Evolutionary conservation across 306 rosid genomes (phyloP).

Genomic region (Fragaria vesca): DNA sequence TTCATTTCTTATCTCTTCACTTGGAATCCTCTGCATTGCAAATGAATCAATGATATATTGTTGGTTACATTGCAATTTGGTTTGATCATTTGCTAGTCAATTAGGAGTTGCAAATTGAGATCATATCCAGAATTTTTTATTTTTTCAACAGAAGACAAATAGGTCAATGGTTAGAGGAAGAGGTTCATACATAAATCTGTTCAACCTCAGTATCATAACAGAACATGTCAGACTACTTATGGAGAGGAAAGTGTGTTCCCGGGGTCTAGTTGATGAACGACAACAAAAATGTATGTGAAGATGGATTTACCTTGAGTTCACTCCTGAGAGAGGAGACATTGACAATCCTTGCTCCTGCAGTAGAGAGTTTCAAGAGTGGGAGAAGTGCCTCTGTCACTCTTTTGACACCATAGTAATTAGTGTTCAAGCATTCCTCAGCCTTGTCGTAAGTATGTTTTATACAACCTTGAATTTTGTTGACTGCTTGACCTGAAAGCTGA

Average conservation of each 20-base stretch:
- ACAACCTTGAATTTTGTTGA: conserved; percentile 31
- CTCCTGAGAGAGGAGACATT: conserved; percentile 57
- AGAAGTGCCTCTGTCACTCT: conserved; percentile 54
- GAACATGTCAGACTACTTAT: background rate
- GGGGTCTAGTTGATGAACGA: background rate
- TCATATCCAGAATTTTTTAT: background rate
- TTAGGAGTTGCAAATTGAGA: background rate
- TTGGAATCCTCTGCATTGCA: conserved; percentile 50
- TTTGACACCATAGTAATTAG: conserved; percentile 52
- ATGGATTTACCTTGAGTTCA: conserved; percentile 46
- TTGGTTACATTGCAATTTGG: background rate
- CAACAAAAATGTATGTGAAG: background rate
- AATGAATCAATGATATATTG: background rate
- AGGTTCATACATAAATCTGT: background rate
- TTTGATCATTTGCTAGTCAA: background rate
- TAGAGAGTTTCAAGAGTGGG: conserved; percentile 48
- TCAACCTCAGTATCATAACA: background rate
- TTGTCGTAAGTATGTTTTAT: conserved; percentile 36
- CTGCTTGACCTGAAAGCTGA: conserved; percentile 48
- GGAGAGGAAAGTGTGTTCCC: background rate
- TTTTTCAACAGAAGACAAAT: background rate
- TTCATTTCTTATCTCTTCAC: conserved; percentile 42
- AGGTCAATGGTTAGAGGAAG: background rate
- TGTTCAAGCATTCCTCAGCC: conserved; percentile 50
- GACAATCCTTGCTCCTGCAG: conserved; percentile 48